Percentiles rank a stretch among this genome's conserved stretches.
Conservation (phyloP, 2,329 filamentous ascomycete species). For the Paramyrothecium sp. region DNA sequence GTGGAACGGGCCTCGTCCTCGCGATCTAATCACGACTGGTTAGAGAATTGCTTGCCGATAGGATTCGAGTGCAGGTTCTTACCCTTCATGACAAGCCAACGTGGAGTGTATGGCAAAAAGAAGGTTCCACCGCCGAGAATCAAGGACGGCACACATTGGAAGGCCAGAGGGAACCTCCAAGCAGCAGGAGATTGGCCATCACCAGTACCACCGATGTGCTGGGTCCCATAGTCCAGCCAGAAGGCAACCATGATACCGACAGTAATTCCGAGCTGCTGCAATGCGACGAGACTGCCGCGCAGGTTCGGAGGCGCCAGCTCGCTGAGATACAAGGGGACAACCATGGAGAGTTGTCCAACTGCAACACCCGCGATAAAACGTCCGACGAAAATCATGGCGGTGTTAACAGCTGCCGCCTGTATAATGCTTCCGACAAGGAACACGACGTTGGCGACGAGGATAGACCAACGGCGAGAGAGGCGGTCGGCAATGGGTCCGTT, state of each 20-base stretch:
- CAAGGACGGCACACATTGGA: constrained; percentile 55
- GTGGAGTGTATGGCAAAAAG: constrained; percentile 43
- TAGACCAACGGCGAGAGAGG: constrained; percentile 20
- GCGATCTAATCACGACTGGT: constrained; percentile 3
- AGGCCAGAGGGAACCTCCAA: constrained; percentile 46
- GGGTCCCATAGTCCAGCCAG: constrained; percentile 40
- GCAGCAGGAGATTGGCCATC: constrained; percentile 40
- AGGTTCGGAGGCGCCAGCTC: constrained; percentile 48
- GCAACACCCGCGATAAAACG: constrained; percentile 44
- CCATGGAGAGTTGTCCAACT: constrained; percentile 35
- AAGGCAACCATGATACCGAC: constrained; percentile 41
- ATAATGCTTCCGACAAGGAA: constrained; percentile 14
- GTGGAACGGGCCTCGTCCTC: constrained; percentile 28
- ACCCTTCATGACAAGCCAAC: constrained; percentile 28
- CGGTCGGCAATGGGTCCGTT: constrained; percentile 29
- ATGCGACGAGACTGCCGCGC: constrained; percentile 44
- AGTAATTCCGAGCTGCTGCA: constrained; percentile 39
- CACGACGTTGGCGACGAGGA: constrained; percentile 22
- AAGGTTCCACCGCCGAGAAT: constrained; percentile 54
- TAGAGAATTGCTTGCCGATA: too few species aligned
- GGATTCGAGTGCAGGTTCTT: too few species aligned
- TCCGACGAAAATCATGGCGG: constrained; percentile 38
- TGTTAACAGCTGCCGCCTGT: constrained; percentile 6
- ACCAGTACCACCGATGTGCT: constrained; percentile 42
- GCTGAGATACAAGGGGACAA: constrained; percentile 43